A percentile compares a stretch with the other conserved stretches of the same genome.
Conservation (phyloP, 1,284 basidiomycete genomes). For the Ustilago lituana region DNA sequence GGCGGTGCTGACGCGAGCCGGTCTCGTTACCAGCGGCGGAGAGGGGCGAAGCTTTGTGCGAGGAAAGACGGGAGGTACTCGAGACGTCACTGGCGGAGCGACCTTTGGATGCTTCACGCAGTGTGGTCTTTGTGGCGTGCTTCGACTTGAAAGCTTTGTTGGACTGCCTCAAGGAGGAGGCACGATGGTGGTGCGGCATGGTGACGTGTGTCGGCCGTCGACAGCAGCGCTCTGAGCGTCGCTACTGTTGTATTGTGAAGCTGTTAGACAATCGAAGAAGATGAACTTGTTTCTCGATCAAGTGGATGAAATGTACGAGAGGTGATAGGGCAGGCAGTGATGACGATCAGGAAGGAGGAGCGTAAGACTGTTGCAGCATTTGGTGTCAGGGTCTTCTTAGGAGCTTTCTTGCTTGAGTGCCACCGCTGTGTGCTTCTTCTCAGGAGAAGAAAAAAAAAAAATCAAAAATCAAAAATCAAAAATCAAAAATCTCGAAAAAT, state of each 20-base stretch:
- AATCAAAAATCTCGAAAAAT: constrained; percentile 1
- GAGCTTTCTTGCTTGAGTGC: no score
- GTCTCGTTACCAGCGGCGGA: constrained; percentile 49
- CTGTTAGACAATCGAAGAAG: no score
- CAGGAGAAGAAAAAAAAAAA: no score
- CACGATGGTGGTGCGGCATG: constrained; percentile 59
- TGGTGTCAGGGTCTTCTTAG: no score
- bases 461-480: no score
- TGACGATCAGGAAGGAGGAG: not conserved
- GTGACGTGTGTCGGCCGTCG: not conserved
- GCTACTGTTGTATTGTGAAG: no score
- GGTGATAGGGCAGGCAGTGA: no score
- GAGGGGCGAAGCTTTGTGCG: constrained; percentile 54
- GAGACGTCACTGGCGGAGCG: constrained; percentile 26
- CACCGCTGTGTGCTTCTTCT: no score
- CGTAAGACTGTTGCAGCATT: no score
- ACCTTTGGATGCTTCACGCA: constrained; percentile 59
- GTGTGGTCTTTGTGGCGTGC: constrained; percentile 61
- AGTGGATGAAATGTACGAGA: no score
- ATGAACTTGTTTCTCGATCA: no score
- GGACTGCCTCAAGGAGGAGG: constrained; percentile 58
- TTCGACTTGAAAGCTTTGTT: constrained; percentile 66
- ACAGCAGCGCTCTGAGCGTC: not conserved
- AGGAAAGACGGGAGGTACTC: constrained; percentile 30
- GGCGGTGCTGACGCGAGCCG: constrained; percentile 54